A percentile compares a stretch with the other conserved stretches of the same genome.
These are phyloP conservation scores for Cutaneotrichosporon mucoides DNA, from an alignment of 1,284 basidiomycete genomes.

Conservation along the genomic window DNA sequence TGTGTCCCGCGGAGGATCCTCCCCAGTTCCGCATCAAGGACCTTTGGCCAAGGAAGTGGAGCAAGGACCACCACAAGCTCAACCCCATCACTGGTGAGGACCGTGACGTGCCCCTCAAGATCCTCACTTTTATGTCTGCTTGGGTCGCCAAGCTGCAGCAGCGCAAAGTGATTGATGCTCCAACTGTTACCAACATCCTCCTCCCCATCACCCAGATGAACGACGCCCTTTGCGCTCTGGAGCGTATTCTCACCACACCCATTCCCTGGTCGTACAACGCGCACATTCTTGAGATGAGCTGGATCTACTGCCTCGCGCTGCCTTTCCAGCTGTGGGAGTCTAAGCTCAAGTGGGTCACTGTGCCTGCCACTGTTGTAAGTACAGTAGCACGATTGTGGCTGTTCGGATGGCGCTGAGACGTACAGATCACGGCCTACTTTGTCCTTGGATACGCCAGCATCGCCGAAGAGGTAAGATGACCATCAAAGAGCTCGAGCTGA, in stretches of 20 bases:
- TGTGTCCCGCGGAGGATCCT: slow-evolving; percentile 56
- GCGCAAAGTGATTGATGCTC: slow-evolving; percentile 61
- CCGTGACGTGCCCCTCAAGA: slow-evolving; percentile 57
- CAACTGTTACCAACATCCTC: slow-evolving; percentile 60
- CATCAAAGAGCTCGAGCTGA: too few species aligned
- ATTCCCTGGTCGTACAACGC: slow-evolving; percentile 68
- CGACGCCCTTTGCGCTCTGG: slow-evolving; percentile 65
- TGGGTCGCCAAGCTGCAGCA: slow-evolving; percentile 61
- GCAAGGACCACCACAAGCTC: background rate
- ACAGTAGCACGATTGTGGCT: too few species aligned
- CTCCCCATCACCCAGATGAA: slow-evolving; percentile 58
- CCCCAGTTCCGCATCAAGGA: slow-evolving; percentile 60
- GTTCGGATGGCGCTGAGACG: too few species aligned
- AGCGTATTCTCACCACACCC: slow-evolving; percentile 71
- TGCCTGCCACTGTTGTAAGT: slow-evolving; percentile 53
- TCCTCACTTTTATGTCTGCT: slow-evolving; percentile 66
- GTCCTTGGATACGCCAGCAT: slow-evolving; percentile 47
- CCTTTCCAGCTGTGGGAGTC: slow-evolving; percentile 65
- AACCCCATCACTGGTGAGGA: background rate
- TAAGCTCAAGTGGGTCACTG: slow-evolving; percentile 60
- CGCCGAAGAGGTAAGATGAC: slow-evolving; percentile 20
- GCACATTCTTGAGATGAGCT: slow-evolving; percentile 45
- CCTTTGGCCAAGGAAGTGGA: slow-evolving; percentile 55
- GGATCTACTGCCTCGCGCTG: slow-evolving; percentile 47
- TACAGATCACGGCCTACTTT: slow-evolving; percentile 42